These are phyloP conservation scores for Aspergillaceae sp. DNA, from an alignment of 2,329 filamentous ascomycete species.

Conservation along the genomic window DNA sequence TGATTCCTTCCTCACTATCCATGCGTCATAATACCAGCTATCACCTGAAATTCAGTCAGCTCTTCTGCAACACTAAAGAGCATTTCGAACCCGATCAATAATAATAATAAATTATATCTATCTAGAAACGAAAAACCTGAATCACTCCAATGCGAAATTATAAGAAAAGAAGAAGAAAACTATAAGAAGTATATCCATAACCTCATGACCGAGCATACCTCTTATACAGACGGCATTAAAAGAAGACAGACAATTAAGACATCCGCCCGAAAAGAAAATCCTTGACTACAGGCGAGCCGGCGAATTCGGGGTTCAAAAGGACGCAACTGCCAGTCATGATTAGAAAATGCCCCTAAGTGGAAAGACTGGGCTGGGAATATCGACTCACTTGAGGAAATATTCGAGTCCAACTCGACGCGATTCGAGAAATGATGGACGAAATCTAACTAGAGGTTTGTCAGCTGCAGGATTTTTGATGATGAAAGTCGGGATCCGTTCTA, in stretches of 20 bases:
- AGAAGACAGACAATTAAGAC: slow-evolving; percentile 9
- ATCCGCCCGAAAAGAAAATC: slow-evolving; percentile 65
- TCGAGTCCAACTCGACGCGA: slow-evolving; percentile 71
- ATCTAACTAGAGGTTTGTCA: slow-evolving; percentile 43
- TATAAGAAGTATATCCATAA: not conserved
- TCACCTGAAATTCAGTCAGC: too few relatives aligned
- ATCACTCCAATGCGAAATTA: not conserved
- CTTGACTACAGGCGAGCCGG: slow-evolving; percentile 80
- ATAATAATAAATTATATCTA: not conserved
- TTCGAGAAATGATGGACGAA: slow-evolving; percentile 77
- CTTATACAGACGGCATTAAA: too few relatives aligned
- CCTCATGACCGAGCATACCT: not conserved
- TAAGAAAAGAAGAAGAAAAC: not conserved
- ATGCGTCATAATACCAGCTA: too few relatives aligned
- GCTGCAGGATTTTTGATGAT: not conserved
- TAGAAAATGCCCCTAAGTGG: not conserved
- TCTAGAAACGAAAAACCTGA: not conserved
- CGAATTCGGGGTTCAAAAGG: slow-evolving; percentile 85
- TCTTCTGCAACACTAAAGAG: too few relatives aligned
- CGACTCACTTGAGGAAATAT: slow-evolving; percentile 82
- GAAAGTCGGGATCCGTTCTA: not conserved
- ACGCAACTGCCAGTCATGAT: slow-evolving; percentile 57
- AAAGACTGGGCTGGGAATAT: not conserved
- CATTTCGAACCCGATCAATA: too few relatives aligned
- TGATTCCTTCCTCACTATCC: too few relatives aligned